Base-by-base conservation (phyloP, 345 rosid species). In the Moricandia moricandioides region DNA sequence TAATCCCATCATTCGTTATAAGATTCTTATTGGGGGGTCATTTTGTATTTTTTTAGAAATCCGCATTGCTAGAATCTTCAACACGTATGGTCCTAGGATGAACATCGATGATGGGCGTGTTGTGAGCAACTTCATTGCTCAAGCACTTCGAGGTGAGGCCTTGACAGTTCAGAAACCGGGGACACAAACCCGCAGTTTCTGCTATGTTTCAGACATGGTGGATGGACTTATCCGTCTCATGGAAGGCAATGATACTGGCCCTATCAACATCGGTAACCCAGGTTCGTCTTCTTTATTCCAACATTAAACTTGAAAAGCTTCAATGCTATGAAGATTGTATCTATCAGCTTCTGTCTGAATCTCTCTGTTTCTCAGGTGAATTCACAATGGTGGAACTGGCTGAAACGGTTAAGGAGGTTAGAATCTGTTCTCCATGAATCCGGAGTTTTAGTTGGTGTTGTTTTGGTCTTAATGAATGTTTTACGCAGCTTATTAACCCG, bases 71-170 rank as follows among this genome's bases (percentile, higher is more conserved):
- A 88, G 98, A 83, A 94, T 94, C 76, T 94, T 94, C 76, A 94
- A 94, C 85, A 94, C 98, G 1, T 94, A 91, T 67, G 97, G 98
- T 70, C 96, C 98, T 6, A 89, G 98, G 8, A 93, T 93, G 98
- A 93, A 93, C 75, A 93, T 91, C 3, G 98, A 93, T 71, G 98
- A 93, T 76, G 98, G 98, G 0, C 98, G 98, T 74, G 98, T 93
- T 16, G 98, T 93, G 77, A 93, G 98, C 86, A 93, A 93, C 78
- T 93, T 93, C 83, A 93, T 93, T 31, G 98, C 98, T 74, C 98
- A 93, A 83, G 97, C 98, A 66, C 86, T 93, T 39, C 81, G 98
- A 14, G 94, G 86, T 62, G 98, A 94, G 69, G 78, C 95, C 14
- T 78, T 94, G 86, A 94, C 98, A 1, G 97, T 94, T 52, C 98